Evolutionary conservation across 1,284 basidiomycete genomes (phyloP).

Genomic region (Kwoniella shivajii): DNA sequence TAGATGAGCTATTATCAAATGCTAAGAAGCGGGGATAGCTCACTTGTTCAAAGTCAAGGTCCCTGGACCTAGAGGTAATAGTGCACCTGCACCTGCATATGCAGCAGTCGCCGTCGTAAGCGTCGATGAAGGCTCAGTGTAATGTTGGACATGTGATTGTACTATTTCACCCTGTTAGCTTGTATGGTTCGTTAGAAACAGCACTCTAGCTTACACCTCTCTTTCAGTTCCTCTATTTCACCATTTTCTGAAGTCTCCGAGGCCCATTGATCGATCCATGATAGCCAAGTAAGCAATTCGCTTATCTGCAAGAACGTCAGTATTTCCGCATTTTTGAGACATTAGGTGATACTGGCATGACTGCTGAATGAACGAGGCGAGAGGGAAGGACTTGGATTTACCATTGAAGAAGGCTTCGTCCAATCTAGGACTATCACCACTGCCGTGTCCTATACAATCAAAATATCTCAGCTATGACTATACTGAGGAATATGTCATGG

Average conservation of each 20-base stretch:
- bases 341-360: no score
- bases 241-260: conserved; percentile 24
- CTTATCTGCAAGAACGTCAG: conserved; percentile 60
- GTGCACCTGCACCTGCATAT: conserved; percentile 52
- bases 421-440: conserved; percentile 91
- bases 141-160: conserved; percentile 83
- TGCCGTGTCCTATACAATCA: conserved; percentile 71
- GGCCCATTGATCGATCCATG: conserved; percentile 79
- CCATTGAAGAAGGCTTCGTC: conserved; percentile 88
- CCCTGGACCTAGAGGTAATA: conserved; percentile 76
- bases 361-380: not conserved
- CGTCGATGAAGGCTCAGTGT: conserved; percentile 71
- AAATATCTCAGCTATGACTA: conserved; percentile 45
- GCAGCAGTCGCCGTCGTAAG: conserved; percentile 51
- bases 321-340: no score
- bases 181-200: no score
- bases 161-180: conserved; percentile 59
- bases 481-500: not conserved
- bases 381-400: conserved; percentile 11
- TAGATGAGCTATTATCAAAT: not conserved
- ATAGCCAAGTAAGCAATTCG: conserved; percentile 84
- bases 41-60: conserved; percentile 73
- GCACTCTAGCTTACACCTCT: conserved; percentile 66
- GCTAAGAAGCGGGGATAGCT: not conserved
- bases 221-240: conserved; percentile 75